phyloP scores from a whole-genome alignment of 1,284 basidiomycete genomes.

The Marasmius tenuissimus region DNA sequence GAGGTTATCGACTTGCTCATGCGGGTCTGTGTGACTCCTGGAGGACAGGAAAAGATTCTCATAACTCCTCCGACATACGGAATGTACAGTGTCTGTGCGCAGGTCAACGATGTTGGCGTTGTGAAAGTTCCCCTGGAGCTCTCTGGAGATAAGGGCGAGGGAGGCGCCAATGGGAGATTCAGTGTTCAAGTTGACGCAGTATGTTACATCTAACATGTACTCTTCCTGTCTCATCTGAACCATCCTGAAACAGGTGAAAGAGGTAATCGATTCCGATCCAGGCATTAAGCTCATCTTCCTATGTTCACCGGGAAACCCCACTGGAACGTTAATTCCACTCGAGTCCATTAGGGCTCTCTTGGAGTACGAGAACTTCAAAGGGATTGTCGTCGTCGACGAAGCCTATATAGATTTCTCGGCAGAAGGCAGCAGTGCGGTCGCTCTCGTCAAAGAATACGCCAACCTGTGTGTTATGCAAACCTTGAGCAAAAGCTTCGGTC shows the following conservation, averaged over 20 bases:
- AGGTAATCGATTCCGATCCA: conserved; percentile 63
- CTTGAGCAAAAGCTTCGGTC: conserved; percentile 93
- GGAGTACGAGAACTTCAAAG: conserved; percentile 82
- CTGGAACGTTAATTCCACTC: conserved; percentile 86
- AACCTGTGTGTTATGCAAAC: conserved; percentile 96
- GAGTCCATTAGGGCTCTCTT: conserved; percentile 70
- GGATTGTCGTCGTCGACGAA: conserved; percentile 94
- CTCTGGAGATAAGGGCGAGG: conserved; percentile 55
- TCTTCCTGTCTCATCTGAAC: neutral
- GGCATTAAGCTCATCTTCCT: conserved; percentile 91
- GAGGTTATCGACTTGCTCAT: conserved; percentile 96
- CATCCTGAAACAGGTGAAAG: conserved; percentile 61
- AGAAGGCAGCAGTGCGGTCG: conserved; percentile 63
- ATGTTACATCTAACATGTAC: conserved; percentile 21
- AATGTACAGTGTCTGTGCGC: conserved; percentile 95
- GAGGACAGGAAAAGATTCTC: conserved; percentile 73
- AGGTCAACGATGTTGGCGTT: conserved; percentile 91
- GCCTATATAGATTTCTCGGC: conserved; percentile 96
- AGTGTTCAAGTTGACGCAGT: conserved; percentile 78
- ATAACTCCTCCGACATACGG: conserved; percentile 96
- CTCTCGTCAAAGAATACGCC: conserved; percentile 76
- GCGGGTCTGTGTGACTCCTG: conserved; percentile 85
- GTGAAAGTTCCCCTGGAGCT: conserved; percentile 82
- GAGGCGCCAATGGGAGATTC: conserved; percentile 75
- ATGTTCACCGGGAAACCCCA: conserved; percentile 98